Base-by-base conservation (phyloP, 2,329 filamentous ascomycete genomes). In the Leptoxyphium fumago region DNA sequence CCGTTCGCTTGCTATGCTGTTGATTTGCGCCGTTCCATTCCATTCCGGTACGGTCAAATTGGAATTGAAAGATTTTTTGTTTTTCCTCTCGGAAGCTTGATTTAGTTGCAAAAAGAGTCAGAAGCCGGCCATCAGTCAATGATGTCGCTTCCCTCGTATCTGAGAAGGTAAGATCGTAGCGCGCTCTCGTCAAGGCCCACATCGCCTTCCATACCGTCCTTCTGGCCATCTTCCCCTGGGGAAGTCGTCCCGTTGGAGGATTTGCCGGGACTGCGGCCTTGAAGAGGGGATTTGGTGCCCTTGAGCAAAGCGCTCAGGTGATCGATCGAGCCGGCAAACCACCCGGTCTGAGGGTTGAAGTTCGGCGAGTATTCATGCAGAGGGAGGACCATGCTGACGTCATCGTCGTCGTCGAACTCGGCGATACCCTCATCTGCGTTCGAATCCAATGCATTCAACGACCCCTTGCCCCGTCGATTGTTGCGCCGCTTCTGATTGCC, bases 301-400 rank as follows among this genome's bases (percentile, higher is more conserved):
- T 18, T 14, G 3, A 40, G 38, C 38, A 40, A 13, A 28, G 38
- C 38, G 10, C 14, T 48, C 17, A 59, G 48, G 26, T 57, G 46
- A 45, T 60, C 56, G 40, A 60, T 58, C 41, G 51, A 55, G 34
- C 57, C 57, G 38, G 50, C 47, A 42, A 57, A 60, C 57, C 57
- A 60, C 9, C 57, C 57, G 18, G 52, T 58, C 38, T 49, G 46
- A 11, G 53, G 50, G 43, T 58, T 53, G 40, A 59, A 55, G 9
- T 54, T 44, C 17, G 52, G 52, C 3, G 32, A 36, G 15, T 36
- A 15, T 14, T 45, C 44, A 28, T 42, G 40, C 2, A 42, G 45
- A 41, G 41, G 43, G 34, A 43, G 44, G 18, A 43, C 42, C 21
- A 32, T 41, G 29, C 29, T 30, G 40, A 15, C 36, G 38, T 38